phyloP scores from a whole-genome alignment of 768 basidiomycete species.

The Cubamyces lactineus region DNA sequence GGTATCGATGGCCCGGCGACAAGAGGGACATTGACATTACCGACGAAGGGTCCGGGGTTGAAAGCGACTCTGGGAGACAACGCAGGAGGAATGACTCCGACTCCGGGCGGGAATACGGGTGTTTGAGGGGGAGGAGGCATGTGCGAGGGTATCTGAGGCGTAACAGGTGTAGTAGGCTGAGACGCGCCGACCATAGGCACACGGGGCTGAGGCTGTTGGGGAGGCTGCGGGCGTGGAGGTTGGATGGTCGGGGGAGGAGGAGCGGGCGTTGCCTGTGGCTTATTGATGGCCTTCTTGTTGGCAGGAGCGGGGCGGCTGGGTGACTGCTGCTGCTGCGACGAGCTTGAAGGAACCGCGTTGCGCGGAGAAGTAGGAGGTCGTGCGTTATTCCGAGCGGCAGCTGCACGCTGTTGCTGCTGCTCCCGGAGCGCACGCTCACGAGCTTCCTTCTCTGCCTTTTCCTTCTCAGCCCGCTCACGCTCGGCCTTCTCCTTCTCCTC shows the following conservation, averaged over 20 bases:
- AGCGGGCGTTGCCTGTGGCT: constrained; percentile 37
- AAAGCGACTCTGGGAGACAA: constrained; percentile 60
- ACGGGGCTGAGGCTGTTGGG: constrained; percentile 41
- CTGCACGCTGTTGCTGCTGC: constrained; percentile 51
- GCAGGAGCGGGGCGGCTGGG: constrained; percentile 48
- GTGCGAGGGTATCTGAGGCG: constrained; percentile 49
- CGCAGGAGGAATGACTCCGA: constrained; percentile 47
- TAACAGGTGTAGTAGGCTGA: constrained; percentile 54
- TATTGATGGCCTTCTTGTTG: constrained; percentile 72
- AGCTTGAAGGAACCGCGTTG: constrained; percentile 50
- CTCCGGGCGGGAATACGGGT: constrained; percentile 51
- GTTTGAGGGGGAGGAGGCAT: constrained; percentile 45
- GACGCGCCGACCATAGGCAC: constrained; percentile 39
- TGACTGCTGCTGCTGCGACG: constrained; percentile 44
- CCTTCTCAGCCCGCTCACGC: constrained; percentile 35
- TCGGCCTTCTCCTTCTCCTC: constrained; percentile 38
- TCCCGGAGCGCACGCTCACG: constrained; percentile 34
- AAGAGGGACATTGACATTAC: constrained; percentile 33
- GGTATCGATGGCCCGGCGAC: constrained; percentile 49
- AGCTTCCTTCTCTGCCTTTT: constrained; percentile 36
- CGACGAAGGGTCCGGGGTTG: constrained; percentile 52
- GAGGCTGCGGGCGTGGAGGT: constrained; percentile 40
- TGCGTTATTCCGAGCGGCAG: constrained; percentile 44
- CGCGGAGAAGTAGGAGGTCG: constrained; percentile 58
- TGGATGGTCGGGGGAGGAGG: constrained; percentile 36